Evolutionary conservation across 2,329 filamentous ascomycete species (phyloP).

Genomic region (Claviceps purpurea): DNA sequence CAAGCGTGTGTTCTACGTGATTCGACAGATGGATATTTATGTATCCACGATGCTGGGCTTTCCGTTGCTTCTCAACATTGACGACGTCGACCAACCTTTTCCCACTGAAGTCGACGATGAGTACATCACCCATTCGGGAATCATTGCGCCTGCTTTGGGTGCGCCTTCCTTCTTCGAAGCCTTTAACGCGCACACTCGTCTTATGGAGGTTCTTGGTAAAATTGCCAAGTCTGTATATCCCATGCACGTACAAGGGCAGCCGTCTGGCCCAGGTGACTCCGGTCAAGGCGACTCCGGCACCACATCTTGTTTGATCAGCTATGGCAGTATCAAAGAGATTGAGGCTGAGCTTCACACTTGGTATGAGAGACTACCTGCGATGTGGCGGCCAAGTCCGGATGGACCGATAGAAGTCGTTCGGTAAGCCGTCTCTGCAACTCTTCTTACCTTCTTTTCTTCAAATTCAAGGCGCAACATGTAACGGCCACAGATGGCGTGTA

Average conservation of each 20-base stretch:
- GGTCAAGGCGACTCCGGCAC: slow-evolving; percentile 28
- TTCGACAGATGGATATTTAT: slow-evolving; percentile 58
- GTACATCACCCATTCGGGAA: slow-evolving; percentile 46
- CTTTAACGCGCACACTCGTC: slow-evolving; percentile 50
- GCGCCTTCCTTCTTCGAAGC: slow-evolving; percentile 48
- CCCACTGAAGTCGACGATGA: slow-evolving; percentile 55
- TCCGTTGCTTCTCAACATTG: slow-evolving; percentile 46
- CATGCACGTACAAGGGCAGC: slow-evolving; percentile 40
- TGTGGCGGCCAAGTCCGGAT: slow-evolving; percentile 67
- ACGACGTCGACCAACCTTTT: slow-evolving; percentile 54
- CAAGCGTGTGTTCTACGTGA: slow-evolving; percentile 52
- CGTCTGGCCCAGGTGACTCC: slow-evolving; percentile 26
- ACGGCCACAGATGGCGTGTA: not conserved
- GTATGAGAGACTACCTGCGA: slow-evolving; percentile 55
- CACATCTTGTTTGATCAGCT: slow-evolving; percentile 49
- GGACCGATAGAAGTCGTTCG: slow-evolving; percentile 61
- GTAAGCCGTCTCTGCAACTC: slow-evolving; percentile 32
- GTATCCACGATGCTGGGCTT: slow-evolving; percentile 55
- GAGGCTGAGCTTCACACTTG: slow-evolving; percentile 50
- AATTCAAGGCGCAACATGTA: too few species aligned
- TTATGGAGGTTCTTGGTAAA: slow-evolving; percentile 52
- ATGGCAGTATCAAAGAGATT: slow-evolving; percentile 48
- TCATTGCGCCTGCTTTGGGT: slow-evolving; percentile 40
- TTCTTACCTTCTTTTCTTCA: too few species aligned
- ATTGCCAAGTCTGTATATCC: slow-evolving; percentile 55